Percentiles rank a stretch among this genome's conserved stretches.
Conservation (phyloP, 2,329 filamentous ascomycete genomes). For the Alternaria arborescens region DNA sequence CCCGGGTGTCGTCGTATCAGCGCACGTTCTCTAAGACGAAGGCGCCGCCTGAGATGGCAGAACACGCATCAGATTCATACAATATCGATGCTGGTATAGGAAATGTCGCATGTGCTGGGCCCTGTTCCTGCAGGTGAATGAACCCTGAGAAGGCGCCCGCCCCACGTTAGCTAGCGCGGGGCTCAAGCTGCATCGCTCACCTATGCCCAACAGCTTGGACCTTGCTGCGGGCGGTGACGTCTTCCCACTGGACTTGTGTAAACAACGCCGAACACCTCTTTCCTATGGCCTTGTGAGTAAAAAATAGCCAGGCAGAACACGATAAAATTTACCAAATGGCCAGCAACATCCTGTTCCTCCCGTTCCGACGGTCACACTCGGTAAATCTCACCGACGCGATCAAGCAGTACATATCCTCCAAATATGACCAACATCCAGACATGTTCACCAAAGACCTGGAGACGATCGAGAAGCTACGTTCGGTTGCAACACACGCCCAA, state of each 20-base stretch:
- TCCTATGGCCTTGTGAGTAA: constrained; percentile 41
- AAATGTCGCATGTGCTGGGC: constrained; percentile 2
- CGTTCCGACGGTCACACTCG: constrained; percentile 85
- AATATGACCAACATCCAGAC: constrained; percentile 98
- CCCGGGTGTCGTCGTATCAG: background rate
- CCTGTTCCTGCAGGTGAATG: constrained; percentile 17
- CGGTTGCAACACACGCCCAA: constrained; percentile 85
- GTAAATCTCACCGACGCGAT: constrained; percentile 83
- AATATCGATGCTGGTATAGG: background rate
- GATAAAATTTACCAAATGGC: constrained; percentile 19
- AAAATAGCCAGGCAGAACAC: background rate
- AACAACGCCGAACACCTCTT: constrained; percentile 24
- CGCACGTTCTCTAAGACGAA: background rate
- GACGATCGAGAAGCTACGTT: constrained; percentile 81
- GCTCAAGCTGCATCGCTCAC: constrained; percentile 11
- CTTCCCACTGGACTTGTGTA: constrained; percentile 26
- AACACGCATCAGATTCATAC: background rate
- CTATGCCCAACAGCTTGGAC: constrained; percentile 20
- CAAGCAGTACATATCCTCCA: constrained; percentile 93
- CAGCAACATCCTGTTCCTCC: constrained; percentile 76
- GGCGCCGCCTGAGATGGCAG: background rate
- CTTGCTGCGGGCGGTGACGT: constrained; percentile 31
- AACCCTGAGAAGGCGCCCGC: constrained; percentile 10
- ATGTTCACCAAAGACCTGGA: constrained; percentile 93
- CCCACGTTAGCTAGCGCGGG: constrained; percentile 22